Evolutionary conservation across 2,329 filamentous ascomycete genomes (phyloP).

Genomic region (Talaromyces sp.): DNA sequence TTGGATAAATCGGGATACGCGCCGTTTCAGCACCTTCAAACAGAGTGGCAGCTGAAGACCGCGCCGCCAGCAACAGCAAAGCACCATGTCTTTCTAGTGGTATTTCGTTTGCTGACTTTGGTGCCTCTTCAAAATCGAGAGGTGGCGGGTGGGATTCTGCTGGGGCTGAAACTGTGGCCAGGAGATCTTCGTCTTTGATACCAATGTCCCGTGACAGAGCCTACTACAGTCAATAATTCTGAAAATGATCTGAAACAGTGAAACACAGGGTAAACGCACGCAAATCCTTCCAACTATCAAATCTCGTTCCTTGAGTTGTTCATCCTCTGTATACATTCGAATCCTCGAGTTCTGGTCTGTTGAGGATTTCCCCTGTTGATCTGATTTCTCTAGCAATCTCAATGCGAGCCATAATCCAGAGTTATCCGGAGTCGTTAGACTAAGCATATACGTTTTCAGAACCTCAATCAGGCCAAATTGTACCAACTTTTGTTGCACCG

Average conservation of each 20-base stretch:
- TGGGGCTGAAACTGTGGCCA: constrained; percentile 43
- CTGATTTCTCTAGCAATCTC: constrained; percentile 56
- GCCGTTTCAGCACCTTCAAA: constrained; percentile 44
- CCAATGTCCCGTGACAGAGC: constrained; percentile 56
- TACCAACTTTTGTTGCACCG: constrained; percentile 53
- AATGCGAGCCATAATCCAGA: constrained; percentile 45
- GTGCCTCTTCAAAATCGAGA: constrained; percentile 54
- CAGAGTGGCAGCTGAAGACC: constrained; percentile 48
- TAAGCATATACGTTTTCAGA: constrained; percentile 58
- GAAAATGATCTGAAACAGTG: background rate
- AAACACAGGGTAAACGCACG: constrained; percentile 28
- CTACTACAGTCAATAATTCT: constrained; percentile 20
- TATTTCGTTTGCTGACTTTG: constrained; percentile 51
- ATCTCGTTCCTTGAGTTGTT: constrained; percentile 51
- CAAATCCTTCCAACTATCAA: constrained; percentile 57
- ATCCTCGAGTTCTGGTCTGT: constrained; percentile 43
- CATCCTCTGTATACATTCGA: constrained; percentile 50
- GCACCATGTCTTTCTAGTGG: constrained; percentile 56
- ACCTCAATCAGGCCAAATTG: constrained; percentile 62
- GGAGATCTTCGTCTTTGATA: constrained; percentile 48
- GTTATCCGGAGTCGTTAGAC: constrained; percentile 33
- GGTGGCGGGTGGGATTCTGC: constrained; percentile 40
- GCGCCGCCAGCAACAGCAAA: constrained; percentile 53
- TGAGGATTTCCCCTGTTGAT: constrained; percentile 39
- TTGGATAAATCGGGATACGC: constrained; percentile 51